Evolutionary conservation across 345 rosid genomes (phyloP).

Genomic region (Euphorbia lathyris): DNA sequence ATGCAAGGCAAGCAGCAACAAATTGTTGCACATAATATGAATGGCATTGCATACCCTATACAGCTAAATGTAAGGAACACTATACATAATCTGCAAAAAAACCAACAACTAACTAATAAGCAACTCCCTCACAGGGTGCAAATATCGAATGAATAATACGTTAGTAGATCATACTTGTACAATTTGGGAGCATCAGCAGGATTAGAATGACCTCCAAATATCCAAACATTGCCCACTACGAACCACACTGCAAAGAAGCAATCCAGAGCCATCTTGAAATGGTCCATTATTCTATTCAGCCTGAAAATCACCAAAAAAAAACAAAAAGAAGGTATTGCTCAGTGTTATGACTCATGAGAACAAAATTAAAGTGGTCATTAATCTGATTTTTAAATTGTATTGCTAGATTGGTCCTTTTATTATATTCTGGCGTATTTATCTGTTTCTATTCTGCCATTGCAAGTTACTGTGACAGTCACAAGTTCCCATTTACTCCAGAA

Average conservation of each 20-base stretch:
- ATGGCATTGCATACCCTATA: slow-evolving; percentile 92
- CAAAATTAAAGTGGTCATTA: neutral
- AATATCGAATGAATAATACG: neutral
- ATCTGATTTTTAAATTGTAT: too few species aligned
- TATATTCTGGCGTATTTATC: too few species aligned
- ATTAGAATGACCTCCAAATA: slow-evolving; percentile 73
- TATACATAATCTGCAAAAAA: slow-evolving; percentile 73
- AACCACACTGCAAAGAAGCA: slow-evolving; percentile 97
- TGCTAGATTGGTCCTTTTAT: too few species aligned
- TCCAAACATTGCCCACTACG: slow-evolving; percentile 95
- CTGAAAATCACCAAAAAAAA: slow-evolving; percentile 35
- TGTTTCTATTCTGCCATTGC: too few species aligned
- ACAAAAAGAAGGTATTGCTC: too few species aligned
- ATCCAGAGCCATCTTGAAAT: slow-evolving; percentile 85
- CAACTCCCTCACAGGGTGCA: neutral
- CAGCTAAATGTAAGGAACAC: slow-evolving; percentile 91
- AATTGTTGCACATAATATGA: slow-evolving; percentile 81
- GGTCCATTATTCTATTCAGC: slow-evolving; percentile 63
- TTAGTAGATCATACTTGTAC: slow-evolving; percentile 48
- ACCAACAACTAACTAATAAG: slow-evolving; percentile 15
- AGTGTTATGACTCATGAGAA: neutral
- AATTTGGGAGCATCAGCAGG: slow-evolving; percentile 84
- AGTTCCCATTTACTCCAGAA: neutral
- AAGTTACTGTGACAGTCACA: neutral
- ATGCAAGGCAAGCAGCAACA: slow-evolving; percentile 93